A percentile compares a stretch with the other conserved stretches of the same genome.
phyloP scores from a whole-genome alignment of 2,329 filamentous ascomycete genomes.

The Curvularia lunata region DNA sequence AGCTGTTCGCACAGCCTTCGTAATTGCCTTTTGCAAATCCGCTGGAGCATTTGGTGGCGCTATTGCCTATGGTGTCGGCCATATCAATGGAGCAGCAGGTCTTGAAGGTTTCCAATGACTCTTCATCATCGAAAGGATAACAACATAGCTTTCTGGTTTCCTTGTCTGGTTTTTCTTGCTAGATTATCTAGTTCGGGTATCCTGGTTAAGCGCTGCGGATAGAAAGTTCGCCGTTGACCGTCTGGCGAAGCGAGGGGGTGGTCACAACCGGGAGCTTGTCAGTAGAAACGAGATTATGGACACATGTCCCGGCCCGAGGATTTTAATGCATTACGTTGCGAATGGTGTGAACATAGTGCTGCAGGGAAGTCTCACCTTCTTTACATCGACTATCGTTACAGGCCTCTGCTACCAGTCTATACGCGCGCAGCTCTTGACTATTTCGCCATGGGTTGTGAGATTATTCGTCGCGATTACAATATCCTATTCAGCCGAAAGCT shows the following conservation, averaged over 20 bases:
- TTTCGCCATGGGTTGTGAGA: conserved; percentile 57
- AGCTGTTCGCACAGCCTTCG: conserved; percentile 61
- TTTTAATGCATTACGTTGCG: conserved; percentile 8
- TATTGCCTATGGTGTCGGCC: conserved; percentile 59
- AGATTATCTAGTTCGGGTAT: conserved; percentile 57
- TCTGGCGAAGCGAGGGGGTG: conserved; percentile 3
- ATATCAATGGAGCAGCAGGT: conserved; percentile 45
- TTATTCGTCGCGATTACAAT: conserved; percentile 55
- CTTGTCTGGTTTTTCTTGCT: conserved; percentile 55
- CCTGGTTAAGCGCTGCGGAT: conserved; percentile 47
- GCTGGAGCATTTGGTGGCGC: conserved; percentile 61
- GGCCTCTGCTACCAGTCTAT: conserved; percentile 62
- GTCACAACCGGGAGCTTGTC: conserved; percentile 7
- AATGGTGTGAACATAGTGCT: conserved; percentile 5
- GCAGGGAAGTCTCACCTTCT: conserved; percentile 57
- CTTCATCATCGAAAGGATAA: conserved; percentile 19
- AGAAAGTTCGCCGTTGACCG: conserved; percentile 11
- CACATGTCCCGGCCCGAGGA: conserved; percentile 3
- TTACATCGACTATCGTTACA: conserved; percentile 69
- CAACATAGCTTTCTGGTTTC: conserved; percentile 20
- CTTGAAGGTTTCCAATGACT: conserved; percentile 40
- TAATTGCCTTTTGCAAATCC: conserved; percentile 49
- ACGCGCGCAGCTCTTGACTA: conserved; percentile 69
- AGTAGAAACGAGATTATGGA: conserved; percentile 1
- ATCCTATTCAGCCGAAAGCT: conserved; percentile 28